phyloP scores from a whole-genome alignment of 2,329 filamentous ascomycete genomes.

The Colletotrichum nymphaeae region DNA sequence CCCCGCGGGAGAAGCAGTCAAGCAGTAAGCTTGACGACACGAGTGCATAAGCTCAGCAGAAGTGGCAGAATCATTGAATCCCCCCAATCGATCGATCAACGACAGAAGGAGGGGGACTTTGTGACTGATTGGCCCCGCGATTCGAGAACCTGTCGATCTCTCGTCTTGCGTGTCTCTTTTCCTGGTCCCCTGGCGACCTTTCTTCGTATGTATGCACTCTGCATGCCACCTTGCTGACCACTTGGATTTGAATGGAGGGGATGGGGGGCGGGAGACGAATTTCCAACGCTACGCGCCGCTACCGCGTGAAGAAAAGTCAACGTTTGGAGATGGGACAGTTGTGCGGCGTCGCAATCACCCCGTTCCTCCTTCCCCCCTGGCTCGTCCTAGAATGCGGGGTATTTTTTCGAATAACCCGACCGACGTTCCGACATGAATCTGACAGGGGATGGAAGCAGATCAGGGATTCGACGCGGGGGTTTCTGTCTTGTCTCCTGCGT shows the following conservation, averaged over 20 bases:
- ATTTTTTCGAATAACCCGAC: neutral
- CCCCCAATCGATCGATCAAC: neutral
- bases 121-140: too few species aligned
- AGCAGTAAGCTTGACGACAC: neutral
- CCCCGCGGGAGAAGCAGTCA: neutral
- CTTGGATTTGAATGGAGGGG: neutral
- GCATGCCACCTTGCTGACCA: neutral
- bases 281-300: slow-evolving; percentile 30
- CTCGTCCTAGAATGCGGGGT: slow-evolving; percentile 9
- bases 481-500: too few species aligned
- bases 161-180: neutral
- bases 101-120: too few species aligned
- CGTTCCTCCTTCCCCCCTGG: neutral
- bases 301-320: neutral
- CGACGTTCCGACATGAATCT: neutral
- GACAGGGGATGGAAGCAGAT: neutral
- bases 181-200: neutral
- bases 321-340: neutral
- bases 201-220: neutral
- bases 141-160: slow-evolving; percentile 20
- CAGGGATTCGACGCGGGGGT: too few species aligned
- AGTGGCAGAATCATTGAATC: too few species aligned
- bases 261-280: neutral
- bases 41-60: neutral
- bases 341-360: neutral